These are phyloP conservation scores for Catunica adiposa DNA, from an alignment of 2,329 filamentous ascomycete species.

Conservation along the genomic window DNA sequence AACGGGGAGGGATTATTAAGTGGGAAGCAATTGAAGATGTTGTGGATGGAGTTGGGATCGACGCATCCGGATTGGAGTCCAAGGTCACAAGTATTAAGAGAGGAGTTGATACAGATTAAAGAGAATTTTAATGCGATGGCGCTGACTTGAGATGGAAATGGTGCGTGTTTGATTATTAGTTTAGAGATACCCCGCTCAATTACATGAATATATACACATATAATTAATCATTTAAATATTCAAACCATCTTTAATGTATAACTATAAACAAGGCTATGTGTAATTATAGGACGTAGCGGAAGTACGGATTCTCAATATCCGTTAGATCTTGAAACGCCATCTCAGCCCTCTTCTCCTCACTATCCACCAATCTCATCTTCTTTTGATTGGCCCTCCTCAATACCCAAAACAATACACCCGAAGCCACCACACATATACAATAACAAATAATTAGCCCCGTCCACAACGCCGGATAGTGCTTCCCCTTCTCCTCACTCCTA, in stretches of 20 bases:
- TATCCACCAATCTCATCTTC: constrained; percentile 30
- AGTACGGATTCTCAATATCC: constrained; percentile 51
- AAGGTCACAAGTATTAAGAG: constrained; percentile 3
- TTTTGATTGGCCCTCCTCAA: constrained; percentile 41
- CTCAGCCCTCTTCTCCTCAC: constrained; percentile 41
- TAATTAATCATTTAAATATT: not conserved
- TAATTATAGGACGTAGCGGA: constrained; percentile 34
- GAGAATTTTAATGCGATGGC: not conserved
- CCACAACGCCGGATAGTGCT: constrained; percentile 59
- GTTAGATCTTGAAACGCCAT: constrained; percentile 52
- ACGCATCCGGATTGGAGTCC: constrained; percentile 9
- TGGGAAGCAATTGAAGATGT: constrained; percentile 4
- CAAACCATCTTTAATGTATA: not conserved
- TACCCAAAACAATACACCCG: constrained; percentile 39
- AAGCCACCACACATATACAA: constrained; percentile 46
- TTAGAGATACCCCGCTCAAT: not conserved
- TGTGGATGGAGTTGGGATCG: constrained; percentile 8
- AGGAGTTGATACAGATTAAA: constrained; percentile 1
- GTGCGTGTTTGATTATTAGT: not conserved
- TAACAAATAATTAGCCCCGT: constrained; percentile 51
- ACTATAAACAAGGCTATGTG: not conserved
- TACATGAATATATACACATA: not conserved
- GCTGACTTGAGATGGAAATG: not conserved
- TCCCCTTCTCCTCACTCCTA: constrained; percentile 43
- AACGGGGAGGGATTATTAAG: constrained; percentile 1